phyloP scores from a whole-genome alignment of 768 basidiomycete species.

The Boletus fagicola region DNA sequence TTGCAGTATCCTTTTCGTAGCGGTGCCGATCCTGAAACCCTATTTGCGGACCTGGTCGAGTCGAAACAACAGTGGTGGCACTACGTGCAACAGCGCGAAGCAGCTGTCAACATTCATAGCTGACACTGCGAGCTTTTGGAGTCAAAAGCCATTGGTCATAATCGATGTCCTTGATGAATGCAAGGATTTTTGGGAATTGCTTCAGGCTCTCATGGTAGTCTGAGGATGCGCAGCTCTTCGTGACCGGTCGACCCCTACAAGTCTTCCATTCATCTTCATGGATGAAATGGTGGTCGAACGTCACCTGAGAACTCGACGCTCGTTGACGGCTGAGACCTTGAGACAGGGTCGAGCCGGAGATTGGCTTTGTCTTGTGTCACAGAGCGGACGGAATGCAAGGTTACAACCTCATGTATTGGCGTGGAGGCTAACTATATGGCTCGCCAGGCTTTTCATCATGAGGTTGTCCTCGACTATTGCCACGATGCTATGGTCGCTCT shows the following conservation, averaged over 20 bases:
- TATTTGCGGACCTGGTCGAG: background rate
- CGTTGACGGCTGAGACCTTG: too few species aligned
- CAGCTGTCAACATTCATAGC: background rate
- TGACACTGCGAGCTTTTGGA: background rate
- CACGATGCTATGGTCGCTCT: background rate
- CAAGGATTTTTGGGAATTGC: background rate
- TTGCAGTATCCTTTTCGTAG: background rate
- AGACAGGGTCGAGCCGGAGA: background rate
- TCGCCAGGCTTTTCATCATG: background rate
- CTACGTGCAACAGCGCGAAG: background rate
- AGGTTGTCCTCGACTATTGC: background rate
- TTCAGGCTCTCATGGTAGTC: background rate
- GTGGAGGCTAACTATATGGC: background rate
- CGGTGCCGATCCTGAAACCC: background rate
- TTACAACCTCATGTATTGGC: background rate
- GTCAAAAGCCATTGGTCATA: background rate
- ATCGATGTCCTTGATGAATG: background rate
- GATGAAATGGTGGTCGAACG: background rate
- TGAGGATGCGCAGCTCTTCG: background rate
- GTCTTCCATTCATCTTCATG: background rate
- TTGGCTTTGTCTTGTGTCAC: background rate
- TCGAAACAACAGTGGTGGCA: background rate
- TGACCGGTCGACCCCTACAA: background rate
- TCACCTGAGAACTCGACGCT: background rate
- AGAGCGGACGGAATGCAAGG: background rate